Evolutionary conservation across 2,329 filamentous ascomycete species (phyloP).

Genomic region (Plenodomus tracheiphilus): DNA sequence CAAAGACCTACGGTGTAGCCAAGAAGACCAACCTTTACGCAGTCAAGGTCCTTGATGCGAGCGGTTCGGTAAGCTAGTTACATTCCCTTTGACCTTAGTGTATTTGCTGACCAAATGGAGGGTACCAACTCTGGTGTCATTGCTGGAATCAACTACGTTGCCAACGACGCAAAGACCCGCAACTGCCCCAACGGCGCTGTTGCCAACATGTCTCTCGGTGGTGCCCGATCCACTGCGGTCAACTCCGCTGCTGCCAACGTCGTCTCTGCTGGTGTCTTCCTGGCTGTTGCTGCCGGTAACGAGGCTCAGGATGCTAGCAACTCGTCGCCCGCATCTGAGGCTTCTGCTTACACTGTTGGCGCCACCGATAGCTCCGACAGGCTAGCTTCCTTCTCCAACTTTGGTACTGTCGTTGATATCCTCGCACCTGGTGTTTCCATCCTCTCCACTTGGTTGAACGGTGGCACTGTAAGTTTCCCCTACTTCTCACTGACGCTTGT

Average conservation of each 20-base stretch:
- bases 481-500: background rate
- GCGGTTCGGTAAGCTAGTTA: conserved; percentile 35
- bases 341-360: conserved; percentile 46
- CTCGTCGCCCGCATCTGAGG: conserved; percentile 45
- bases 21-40: conserved; percentile 46
- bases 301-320: conserved; percentile 36
- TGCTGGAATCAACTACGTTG: conserved; percentile 45
- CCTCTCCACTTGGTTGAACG: conserved; percentile 53
- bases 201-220: conserved; percentile 48
- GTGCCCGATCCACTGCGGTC: conserved; percentile 40
- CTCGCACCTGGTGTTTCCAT: conserved; percentile 48
- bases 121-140: conserved; percentile 49
- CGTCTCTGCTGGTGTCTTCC: conserved; percentile 43
- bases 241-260: conserved; percentile 45
- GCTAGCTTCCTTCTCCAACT: conserved; percentile 47
- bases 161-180: conserved; percentile 39
- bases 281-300: conserved; percentile 48
- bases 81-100: conserved; percentile 3
- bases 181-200: conserved; percentile 43
- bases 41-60: conserved; percentile 46
- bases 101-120: conserved; percentile 10
- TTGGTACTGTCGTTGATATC: conserved; percentile 42
- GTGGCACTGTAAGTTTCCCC: conserved; percentile 35
- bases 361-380: conserved; percentile 44
- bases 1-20: conserved; percentile 44